A percentile compares a stretch with the other conserved stretches of the same genome.
Conservation (phyloP, 306 rosid genomes). For the Cucurbita moschata region DNA sequence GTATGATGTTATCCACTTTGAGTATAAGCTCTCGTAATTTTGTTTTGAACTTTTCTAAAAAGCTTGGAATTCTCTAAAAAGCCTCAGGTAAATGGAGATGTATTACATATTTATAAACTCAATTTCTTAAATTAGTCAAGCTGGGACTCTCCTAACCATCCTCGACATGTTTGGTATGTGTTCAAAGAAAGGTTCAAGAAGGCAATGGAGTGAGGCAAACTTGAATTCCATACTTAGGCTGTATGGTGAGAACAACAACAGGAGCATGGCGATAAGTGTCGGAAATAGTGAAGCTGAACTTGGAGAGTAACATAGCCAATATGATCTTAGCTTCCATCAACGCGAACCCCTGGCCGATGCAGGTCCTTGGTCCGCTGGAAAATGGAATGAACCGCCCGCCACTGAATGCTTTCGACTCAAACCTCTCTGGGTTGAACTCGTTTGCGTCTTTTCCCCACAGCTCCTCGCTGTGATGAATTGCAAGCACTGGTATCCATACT, state of each 20-base stretch:
- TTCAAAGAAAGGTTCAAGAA: neutral
- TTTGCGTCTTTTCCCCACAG: constrained; percentile 91
- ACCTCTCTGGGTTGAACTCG: constrained; percentile 78
- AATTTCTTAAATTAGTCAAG: too few species aligned
- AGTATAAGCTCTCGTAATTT: too few species aligned
- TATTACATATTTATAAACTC: too few species aligned
- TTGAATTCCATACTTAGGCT: constrained; percentile 89
- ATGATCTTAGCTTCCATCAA: constrained; percentile 91
- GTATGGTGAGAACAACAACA: constrained; percentile 67
- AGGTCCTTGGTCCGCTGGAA: constrained; percentile 76
- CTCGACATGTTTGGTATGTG: too few species aligned
- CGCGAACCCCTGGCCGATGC: constrained; percentile 84
- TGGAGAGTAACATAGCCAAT: constrained; percentile 63
- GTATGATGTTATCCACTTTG: too few species aligned
- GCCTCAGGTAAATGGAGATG: too few species aligned
- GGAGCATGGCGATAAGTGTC: constrained; percentile 82
- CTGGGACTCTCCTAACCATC: too few species aligned
- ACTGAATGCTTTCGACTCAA: constrained; percentile 48
- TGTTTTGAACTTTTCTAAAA: too few species aligned
- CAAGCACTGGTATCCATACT: constrained; percentile 88
- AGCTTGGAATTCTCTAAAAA: too few species aligned
- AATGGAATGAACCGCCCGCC: constrained; percentile 78
- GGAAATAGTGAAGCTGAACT: constrained; percentile 52
- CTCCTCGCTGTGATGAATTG: constrained; percentile 83
- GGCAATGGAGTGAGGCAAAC: constrained; percentile 58